Conservation (phyloP, 1,284 basidiomycete genomes). For the Clitocybe nebularis region DNA sequence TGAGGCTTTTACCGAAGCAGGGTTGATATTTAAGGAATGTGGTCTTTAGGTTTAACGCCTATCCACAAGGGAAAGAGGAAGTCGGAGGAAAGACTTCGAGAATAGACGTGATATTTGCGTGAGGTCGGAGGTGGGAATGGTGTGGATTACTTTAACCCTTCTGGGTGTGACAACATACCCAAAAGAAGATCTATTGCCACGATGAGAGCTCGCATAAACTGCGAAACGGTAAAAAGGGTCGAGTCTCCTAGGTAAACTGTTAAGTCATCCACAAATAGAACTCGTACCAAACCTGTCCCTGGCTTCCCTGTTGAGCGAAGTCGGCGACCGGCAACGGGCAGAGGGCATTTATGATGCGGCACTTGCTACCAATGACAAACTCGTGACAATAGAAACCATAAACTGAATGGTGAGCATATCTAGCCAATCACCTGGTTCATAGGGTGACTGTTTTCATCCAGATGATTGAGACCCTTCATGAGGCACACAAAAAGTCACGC, state of each 20-base stretch:
- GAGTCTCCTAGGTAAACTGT: too few species aligned
- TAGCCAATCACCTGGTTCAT: conserved; percentile 10
- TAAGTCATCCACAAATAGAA: too few species aligned
- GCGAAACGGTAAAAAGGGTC: conserved; percentile 5
- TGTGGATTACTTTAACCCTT: conserved; percentile 7
- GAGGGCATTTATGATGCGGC: conserved; percentile 1
- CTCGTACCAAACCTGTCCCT: conserved; percentile 3
- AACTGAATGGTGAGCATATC: too few species aligned
- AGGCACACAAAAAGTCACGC: conserved; percentile 1
- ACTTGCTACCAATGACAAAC: neutral
- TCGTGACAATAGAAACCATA: too few species aligned
- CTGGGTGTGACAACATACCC: conserved; percentile 1
- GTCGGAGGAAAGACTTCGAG: conserved; percentile 6
- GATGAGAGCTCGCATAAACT: conserved; percentile 2
- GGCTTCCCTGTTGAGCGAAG: conserved; percentile 1
- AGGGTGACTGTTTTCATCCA: neutral
- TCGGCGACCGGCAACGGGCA: neutral
- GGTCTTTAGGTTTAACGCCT: conserved; percentile 3
- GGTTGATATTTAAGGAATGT: conserved; percentile 10
- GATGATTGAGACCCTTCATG: neutral
- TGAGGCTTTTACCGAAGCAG: conserved; percentile 1
- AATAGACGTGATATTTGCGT: conserved; percentile 9
- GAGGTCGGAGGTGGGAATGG: too few species aligned
- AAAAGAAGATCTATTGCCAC: conserved; percentile 1
- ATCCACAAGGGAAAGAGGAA: conserved; percentile 10